Evolutionary conservation across 2,329 filamentous ascomycete species (phyloP), one percentile per base, ranked within the genome.

Genomic region (Penicillium janthinellum): DNA sequence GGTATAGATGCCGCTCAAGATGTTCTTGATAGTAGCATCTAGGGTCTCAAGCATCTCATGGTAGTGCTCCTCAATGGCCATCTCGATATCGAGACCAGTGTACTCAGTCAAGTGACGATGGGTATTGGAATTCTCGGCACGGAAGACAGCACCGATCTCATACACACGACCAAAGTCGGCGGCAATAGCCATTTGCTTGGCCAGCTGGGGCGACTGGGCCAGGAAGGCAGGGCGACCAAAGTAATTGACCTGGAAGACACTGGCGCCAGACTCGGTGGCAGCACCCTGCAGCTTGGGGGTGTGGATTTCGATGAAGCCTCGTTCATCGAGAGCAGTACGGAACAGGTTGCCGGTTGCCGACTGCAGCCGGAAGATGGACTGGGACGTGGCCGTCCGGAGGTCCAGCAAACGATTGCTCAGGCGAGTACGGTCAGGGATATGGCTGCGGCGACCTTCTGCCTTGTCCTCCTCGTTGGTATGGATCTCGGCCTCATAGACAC

Each of bases 41-140:
- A 97, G 85, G 10, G 90, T 82, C 39, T 87, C 82, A 35, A 97
- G 84, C 53, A 93, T 90, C 76, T 97, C 93, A 70, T 96, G 89
- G 74, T 97, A 96, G 75, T 96, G 89, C 68, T 90, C 87, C 52
- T 92, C 89, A 64, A 97, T 91, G 3, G 88, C 85, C 94, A 97
- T 97, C 73, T 97, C 93, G 17, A 97, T 77, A 82, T 97, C 93
- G 34, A 97, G 82, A 57, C 93, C 93, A 4, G 92, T 97, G 74
- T 96, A 97, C 75, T 97, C 93, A 0, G 93, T 96, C 82, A 97
- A 82, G 74, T 97, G 93, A 39, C 93, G 88, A 71, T 96, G 93
- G 0, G 93, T 97, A 76, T 97, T 97, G 72, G 91, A 96, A 79
- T 97, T 96, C 74, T 97, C 93, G 0, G 93, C 93, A 67, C 93